Conservation (phyloP, 257 asterid genomes). For the Penstemon newberryi region DNA sequence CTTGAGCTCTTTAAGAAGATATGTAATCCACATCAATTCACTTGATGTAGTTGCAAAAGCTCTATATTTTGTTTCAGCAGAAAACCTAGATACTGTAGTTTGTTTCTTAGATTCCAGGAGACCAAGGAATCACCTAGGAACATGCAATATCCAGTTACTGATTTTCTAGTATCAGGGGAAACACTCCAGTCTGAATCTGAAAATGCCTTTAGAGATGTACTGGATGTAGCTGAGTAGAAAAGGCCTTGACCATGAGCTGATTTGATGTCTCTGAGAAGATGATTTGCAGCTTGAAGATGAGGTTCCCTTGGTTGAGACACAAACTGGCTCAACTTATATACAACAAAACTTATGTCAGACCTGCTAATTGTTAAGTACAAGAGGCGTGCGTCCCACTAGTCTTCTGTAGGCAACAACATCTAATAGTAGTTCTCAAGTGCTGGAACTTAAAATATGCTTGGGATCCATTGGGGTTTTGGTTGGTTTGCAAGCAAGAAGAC, state of each 20-base stretch:
- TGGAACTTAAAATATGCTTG: too few species aligned
- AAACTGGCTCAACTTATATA: slow-evolving; percentile 9
- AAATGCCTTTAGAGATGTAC: too few species aligned
- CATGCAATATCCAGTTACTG: background rate
- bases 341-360: background rate
- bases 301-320: background rate
- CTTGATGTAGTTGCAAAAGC: background rate
- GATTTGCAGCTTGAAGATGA: background rate
- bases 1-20: background rate
- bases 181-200: background rate
- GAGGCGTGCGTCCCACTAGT: background rate
- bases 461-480: too few species aligned
- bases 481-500: too few species aligned
- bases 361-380: background rate
- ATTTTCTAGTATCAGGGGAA: background rate
- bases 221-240: too few species aligned
- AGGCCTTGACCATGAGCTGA: too few species aligned
- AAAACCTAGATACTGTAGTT: too few species aligned
- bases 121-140: background rate
- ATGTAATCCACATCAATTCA: background rate
- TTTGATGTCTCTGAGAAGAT: background rate
- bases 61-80: slow-evolving; percentile 6
- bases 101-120: too few species aligned
- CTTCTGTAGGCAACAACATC: background rate
- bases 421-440: too few species aligned